A percentile compares a stretch with the other conserved stretches of the same genome.
Conservation (phyloP, 2,329 filamentous ascomycete genomes). For the Pseudophaeomoniella oleicola region DNA sequence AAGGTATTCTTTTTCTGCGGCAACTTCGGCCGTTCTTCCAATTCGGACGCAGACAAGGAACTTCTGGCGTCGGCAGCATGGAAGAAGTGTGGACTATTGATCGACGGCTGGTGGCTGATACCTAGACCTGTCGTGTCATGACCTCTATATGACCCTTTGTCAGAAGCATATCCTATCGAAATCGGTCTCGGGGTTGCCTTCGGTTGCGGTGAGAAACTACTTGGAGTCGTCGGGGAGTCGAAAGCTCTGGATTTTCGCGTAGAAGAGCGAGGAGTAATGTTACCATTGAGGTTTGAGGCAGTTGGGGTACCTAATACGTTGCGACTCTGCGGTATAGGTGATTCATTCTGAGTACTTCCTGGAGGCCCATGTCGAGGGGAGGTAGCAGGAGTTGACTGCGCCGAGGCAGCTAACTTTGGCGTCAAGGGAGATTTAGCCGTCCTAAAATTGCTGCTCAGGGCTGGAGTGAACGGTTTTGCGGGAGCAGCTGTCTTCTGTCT, state of each 20-base stretch:
- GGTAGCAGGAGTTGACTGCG: constrained; percentile 4
- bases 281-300: constrained; percentile 45
- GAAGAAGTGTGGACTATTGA: constrained; percentile 62
- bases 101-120: neutral
- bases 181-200: neutral
- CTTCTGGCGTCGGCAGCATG: constrained; percentile 67
- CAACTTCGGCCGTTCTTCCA: constrained; percentile 13
- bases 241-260: constrained; percentile 57
- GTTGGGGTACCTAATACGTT: constrained; percentile 18
- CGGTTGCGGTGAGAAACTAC: neutral
- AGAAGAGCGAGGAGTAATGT: constrained; percentile 67
- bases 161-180: neutral
- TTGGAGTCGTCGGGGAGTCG: constrained; percentile 47
- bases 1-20: constrained; percentile 37
- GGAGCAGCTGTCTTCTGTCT: constrained; percentile 37
- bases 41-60: constrained; percentile 21
- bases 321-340: constrained; percentile 10
- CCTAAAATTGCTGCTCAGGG: constrained; percentile 47
- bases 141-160: neutral
- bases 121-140: neutral
- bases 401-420: constrained; percentile 40
- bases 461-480: constrained; percentile 50
- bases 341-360: neutral
- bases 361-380: constrained; percentile 1
- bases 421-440: constrained; percentile 41